Conservation (phyloP, 768 basidiomycete genomes). For the Xerocomellus dryophilus region DNA sequence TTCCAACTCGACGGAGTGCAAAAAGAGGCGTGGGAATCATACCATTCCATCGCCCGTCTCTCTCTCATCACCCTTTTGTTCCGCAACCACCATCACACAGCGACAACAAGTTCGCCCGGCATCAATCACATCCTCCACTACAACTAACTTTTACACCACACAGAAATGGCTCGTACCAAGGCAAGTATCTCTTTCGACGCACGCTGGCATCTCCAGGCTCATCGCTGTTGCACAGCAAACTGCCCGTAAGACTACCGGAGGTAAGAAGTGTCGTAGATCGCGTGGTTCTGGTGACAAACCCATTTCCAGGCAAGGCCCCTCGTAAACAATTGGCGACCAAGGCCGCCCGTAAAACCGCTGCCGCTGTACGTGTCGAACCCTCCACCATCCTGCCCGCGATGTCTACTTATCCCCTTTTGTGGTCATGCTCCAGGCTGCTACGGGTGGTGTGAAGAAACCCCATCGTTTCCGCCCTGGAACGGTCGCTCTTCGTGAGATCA, state of each 20-base stretch:
- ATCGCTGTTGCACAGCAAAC: conserved; percentile 67
- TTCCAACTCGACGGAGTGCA: conserved; percentile 22
- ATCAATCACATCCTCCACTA: conserved; percentile 6
- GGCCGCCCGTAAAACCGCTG: conserved; percentile 86
- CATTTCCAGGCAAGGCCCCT: conserved; percentile 70
- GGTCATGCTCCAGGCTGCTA: conserved; percentile 51
- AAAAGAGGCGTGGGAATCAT: conserved; percentile 33
- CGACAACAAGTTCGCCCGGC: conserved; percentile 3
- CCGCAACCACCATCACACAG: conserved; percentile 31
- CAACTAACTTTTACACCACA: conserved; percentile 3
- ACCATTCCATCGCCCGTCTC: conserved; percentile 17
- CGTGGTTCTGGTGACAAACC: conserved; percentile 23
- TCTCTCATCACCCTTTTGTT: conserved; percentile 18
- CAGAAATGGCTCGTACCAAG: conserved; percentile 85
- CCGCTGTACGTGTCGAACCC: conserved; percentile 46
- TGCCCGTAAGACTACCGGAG: conserved; percentile 98
- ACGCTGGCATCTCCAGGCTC: not conserved
- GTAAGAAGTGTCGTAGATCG: conserved; percentile 41
- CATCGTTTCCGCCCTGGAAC: conserved; percentile 97
- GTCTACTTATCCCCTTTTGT: conserved; percentile 10
- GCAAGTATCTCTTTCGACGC: conserved; percentile 34
- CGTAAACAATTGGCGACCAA: conserved; percentile 96
- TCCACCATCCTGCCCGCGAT: not conserved
- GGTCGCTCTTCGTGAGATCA: conserved; percentile 98
- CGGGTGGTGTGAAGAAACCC: conserved; percentile 99